Base-by-base conservation (phyloP, 306 rosid species). In the Pterocarpus santalinus region DNA sequence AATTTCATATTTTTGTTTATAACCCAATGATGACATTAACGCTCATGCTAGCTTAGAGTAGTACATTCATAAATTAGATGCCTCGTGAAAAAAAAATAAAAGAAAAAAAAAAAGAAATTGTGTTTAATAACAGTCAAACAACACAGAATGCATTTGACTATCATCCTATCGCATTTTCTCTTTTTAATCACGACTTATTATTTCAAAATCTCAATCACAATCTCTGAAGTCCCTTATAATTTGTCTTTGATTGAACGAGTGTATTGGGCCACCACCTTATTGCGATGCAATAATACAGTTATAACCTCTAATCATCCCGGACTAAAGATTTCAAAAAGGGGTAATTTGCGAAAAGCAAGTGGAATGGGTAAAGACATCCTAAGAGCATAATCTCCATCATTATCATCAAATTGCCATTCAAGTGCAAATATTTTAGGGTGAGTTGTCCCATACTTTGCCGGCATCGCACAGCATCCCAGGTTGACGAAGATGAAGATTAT, bases 401-500 rank as follows among this genome's bases (percentile, higher is more conserved):
- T 55, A 51, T 75, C 60, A 53, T 78, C 7, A 61, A 82, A 62
- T 35, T 62, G 65, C 8, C 35, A 79, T 56, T 49, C 30, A 38
- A 73, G 84, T 46, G 82, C 88, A 88, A 70, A 79, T 82, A 69
- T 85, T 83, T 87, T 80, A 76, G 86, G 88, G 86, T 72, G 11
- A 52, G 72, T 35, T 91, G 98, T 89, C 91, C 83, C 87, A 67
- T 72, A 64, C 49, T 83, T 83, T 58, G 74, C 57, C 84, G 73
- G 79, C 92, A 92, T 80, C 28, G 72, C 75, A 75, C 80, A 88
- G 85, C 91, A 92, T 88, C 91, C 86, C 82, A 88, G 85, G 85
- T 73, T 72, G 69, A 83, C 55, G 82, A 86, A 85, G 82, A 89
- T 65, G 87, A 83, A 77, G 86, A 80, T 80, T 81, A 85, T 82